Base-by-base conservation (phyloP, 495 filamentous ascomycete species). In the Choiromyces venosus region DNA sequence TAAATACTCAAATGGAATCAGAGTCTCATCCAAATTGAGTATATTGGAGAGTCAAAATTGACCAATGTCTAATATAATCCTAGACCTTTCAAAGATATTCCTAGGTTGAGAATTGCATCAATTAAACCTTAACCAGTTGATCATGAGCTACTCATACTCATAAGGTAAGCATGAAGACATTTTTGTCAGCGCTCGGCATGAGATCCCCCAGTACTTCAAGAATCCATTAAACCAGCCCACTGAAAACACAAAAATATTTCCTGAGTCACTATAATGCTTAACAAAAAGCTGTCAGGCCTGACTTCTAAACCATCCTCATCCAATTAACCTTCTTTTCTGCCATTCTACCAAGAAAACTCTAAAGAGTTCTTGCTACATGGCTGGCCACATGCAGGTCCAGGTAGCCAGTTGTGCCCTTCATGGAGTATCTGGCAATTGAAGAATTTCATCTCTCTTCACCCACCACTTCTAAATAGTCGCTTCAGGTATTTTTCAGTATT, bases 21-120 rank as follows among this genome's bases (percentile, higher is more conserved):
- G 52, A 65, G 46, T 71, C 40, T 71, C 37, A 25, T 71, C 69
- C 42, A 71, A 36, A 40, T 71, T 71, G 19, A 70, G 38, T 29
- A 70, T 70, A 46, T 70, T 46, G n/a, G 37, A 44, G n/a, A 46
- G 42, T 56, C 29, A 21, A 70, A 3, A 61, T 46, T 33, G 6
- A 70, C 68, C 68, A 46, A 46, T 44, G 16, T 35, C 35, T 7
- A 9, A 19, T 19, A 44, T 25, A 37, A 46, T 21, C 36, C 36
- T 21, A 33, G 33, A 21, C 18, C 52, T 33, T 70, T 56, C 68
- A 25, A 14, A 21, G n/a, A 29, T 33, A 46, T 70, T 40, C 9
- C 68, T 37, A 7, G 39, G 39, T 25, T 70, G 68, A 8, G 38
- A 70, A 44, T 70, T 70, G 37, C 38, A 37, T 19, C 38, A 37